Base-by-base conservation (phyloP, 768 basidiomycete genomes). In the Pleurotus sapidus region DNA sequence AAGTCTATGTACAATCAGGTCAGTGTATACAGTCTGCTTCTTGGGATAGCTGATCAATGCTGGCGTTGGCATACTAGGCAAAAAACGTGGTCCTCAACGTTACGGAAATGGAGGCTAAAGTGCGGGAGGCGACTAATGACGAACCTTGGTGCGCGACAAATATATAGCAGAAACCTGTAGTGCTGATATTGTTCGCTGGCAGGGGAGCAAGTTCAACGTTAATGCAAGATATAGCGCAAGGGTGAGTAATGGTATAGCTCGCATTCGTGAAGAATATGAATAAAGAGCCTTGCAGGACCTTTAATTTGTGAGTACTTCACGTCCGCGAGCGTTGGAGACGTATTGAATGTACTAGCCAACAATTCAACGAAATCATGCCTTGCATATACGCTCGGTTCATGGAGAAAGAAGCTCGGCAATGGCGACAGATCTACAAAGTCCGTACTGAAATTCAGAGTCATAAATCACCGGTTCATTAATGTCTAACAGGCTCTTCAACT, bases 341-440 rank as follows among this genome's bases (percentile, higher is more conserved):
- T 40, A 42, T 48, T 38, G 55, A 54, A 17, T 47, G 30, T 15
- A 40, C 2, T 68, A 97, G 95, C 74, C 93, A 95, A 80, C 85
- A 95, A 61, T 99, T 99, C 74, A 99, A 98, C 72, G 96, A 99
- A 77, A 94, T 98, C 68, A 98, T 99, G 95, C 96, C 97, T 3
- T 87, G 85, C 66, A 97, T 98, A 63, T 98, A 97, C 71, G 81
- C 86, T 7, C 84, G 93, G 24, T 97, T 96, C 71, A 96, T 95
- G 87, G 93, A 98, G 72, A 98, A 98, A 74, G 97, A 99, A 72
- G 97, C 97, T 0, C 79, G 90, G 18, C 93, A 99, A 68, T 99
- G 97, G 97, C 81, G 97, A 37, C 95, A 99, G 71, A 98, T 99
- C 57, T 99, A 99, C 83, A 99, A 99, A 81, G 93, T 86, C 40